Percentiles rank a stretch among this genome's conserved stretches.
Evolutionary conservation across 2,329 filamentous ascomycete species (phyloP).

Genomic region (Ophiosphaerella narmari): DNA sequence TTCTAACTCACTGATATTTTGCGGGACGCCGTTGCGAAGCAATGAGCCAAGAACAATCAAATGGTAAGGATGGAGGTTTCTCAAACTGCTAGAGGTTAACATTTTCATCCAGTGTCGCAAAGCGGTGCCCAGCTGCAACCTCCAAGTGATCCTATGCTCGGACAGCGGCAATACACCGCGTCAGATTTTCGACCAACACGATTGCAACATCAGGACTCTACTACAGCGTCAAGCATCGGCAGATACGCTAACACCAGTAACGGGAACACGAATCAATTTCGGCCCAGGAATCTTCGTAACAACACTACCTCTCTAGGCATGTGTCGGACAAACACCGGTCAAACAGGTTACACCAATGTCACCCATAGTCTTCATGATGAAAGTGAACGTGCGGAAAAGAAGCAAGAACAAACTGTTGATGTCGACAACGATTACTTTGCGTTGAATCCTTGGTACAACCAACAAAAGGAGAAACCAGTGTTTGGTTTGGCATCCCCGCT

Average conservation of each 20-base stretch:
- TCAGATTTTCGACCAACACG: constrained; percentile 10
- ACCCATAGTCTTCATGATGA: constrained; percentile 13
- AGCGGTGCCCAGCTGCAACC: neutral
- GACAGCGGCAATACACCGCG: constrained; percentile 9
- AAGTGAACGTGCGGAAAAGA: constrained; percentile 29
- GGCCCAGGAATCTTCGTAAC: constrained; percentile 9
- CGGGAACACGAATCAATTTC: neutral
- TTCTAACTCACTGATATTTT: too few species aligned
- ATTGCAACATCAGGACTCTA: constrained; percentile 15
- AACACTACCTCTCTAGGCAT: constrained; percentile 11
- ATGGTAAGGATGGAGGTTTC: neutral
- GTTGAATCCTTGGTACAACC: constrained; percentile 60
- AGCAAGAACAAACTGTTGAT: constrained; percentile 29
- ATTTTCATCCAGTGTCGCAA: neutral
- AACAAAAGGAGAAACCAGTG: constrained; percentile 57
- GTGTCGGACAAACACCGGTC: constrained; percentile 16
- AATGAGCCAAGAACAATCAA: too few species aligned
- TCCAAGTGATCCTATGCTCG: constrained; percentile 4
- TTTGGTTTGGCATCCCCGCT: constrained; percentile 61
- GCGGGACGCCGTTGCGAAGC: too few species aligned
- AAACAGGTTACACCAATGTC: constrained; percentile 14
- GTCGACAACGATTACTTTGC: constrained; percentile 60
- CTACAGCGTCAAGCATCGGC: constrained; percentile 19
- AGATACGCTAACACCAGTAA: constrained; percentile 15
- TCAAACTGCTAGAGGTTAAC: neutral